Base-by-base conservation (phyloP, 768 basidiomycete genomes). In the Pleurotus eryngii region DNA sequence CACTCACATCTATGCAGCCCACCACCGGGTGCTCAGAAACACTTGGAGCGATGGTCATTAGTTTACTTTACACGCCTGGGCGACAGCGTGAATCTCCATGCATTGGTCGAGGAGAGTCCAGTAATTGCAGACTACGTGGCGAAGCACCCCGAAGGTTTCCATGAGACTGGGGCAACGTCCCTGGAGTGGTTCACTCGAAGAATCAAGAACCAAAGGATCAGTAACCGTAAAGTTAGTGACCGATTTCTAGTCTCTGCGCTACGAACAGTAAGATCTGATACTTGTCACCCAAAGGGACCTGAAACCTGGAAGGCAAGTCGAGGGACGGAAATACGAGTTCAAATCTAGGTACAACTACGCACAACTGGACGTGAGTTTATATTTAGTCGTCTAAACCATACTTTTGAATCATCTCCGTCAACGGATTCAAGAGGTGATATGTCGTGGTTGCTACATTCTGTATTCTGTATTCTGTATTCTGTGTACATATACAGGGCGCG, bases 11-110 rank as follows among this genome's bases (percentile, higher is more conserved):
- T 35, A 35, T 74, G 15, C 73, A 74, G 73, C 5, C 72, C 77
- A 14, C 76, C 82, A 0, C 82, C 82, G 0, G 74, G 76, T 12
- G 64, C 61, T 7, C 82, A 83, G 62, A 69, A 59, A 3, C 61
- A 70, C 18, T 62, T 69, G 43, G 74, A 74, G 26, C 68, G 81
- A 6, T 81, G 77, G 73, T 82, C 81, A 18, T 68, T 81, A 11
- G 79, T 79, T 0, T 82, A 74, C 64, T 81, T 84, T 65, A 77
- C 75, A 1, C 71, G 82, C 26, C 80, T 80, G 0, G 76, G 73
- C 3, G 69, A 77, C 63, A 64, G 67, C 11, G 65, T 71, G 37
- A 47, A 67, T 0, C 73, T 81, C 4, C 71, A 67, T 15, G 70
- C 79, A n/a, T 64, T 81, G 9, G 63, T 66, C 6, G 68, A 75